Base-by-base conservation (phyloP, 768 basidiomycete species). In the Serendipita indica region DNA sequence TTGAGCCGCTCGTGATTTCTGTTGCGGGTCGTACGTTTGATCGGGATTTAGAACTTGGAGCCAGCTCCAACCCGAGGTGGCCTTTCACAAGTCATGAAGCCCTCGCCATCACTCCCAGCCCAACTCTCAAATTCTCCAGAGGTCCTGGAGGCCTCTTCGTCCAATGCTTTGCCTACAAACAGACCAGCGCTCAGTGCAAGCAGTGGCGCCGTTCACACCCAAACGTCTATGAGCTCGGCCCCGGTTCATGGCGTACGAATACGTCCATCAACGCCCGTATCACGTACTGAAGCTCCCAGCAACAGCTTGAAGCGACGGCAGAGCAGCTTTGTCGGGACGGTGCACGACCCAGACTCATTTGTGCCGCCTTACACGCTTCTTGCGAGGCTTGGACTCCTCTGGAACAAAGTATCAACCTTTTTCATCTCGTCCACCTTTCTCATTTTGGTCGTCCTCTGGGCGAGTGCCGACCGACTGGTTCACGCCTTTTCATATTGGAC, bases 371-470 rank as follows among this genome's bases (percentile, higher is more conserved):
- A 28, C 25, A 33, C 22, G 16, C 20, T 4, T 16, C 25, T 54
- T 18, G 49, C 3, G n/a, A 54, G 32, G 32, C 20, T 54, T 3
- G 22, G 49, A 7, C 49, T 28, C 7, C n/a, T 27, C 4, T 54
- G 49, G 49, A 54, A 54, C 49, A 54, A 54, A 33, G 3, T 54
- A 4, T 54, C 49, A 7, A 54, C 18, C 27, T 56, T 60, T 37
- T 22, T 32, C n/a, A 63, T 75, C 13, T 73, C 72, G 10, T 70
- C 74, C 6, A 63, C 68, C 43, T 74, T 75, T 61, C 66, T 76
- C 10, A 58, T 67, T 27, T 62, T 71, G 52, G 74, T 76, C 58
- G 71, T 75, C n/a, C 41, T 67, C 1, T 76, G 74, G 73, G 75
- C 75, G 18, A 65, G 69, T 35, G 18, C 63, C 2, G 20, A 43